Evolutionary conservation across 2,329 filamentous ascomycete genomes (phyloP), one percentile per base, ranked within the genome.

Genomic region (Arthrobotrys conoides): DNA sequence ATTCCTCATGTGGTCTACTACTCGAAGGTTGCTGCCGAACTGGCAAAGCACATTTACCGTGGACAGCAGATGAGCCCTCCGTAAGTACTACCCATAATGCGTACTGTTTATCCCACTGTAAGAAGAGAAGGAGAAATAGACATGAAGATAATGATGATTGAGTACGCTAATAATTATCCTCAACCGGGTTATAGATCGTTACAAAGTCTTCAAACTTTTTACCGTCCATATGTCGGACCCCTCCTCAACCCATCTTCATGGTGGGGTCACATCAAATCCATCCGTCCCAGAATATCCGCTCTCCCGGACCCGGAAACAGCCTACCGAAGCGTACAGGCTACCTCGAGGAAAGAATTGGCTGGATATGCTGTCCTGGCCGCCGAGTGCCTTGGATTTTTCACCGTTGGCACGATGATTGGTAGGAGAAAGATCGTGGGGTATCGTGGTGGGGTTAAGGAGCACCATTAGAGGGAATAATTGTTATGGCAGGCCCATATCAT

Each of bases 341-440:
- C 96, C 83, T 91, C 90, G 85, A 87, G 86, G 81, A 88, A 90
- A 82, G 91, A 97, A 85, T 84, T 95, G 82, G 88, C 89, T 70
- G 86, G 91, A 68, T 91, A 89, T 78, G 93, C 92, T 82, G 92
- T 99, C 77, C 87, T 97, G 80, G 86, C 88, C 59, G 94, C 94
- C 71, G 95, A 99, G 87, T 89, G 93, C 64, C 86, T 99, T 82
- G 96, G 96, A 80, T 99, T 99, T 90, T 99, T 98, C 89, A 96
- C 94, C 80, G 90, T 98, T 70, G 96, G 96, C 81, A 94, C 98
- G 89, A 98, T 99, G 86, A 91, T 99, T 83, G 96, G 96, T 83
- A 90, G 94, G 84, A 90, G 96, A 87, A 98, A 99, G 92, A 86
- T 99, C 82, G 88, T 99, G 82, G 96, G 96, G 81, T 99, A 99